Conservation (phyloP, 805 yeast species). For the Naumovozyma dairenensis region DNA sequence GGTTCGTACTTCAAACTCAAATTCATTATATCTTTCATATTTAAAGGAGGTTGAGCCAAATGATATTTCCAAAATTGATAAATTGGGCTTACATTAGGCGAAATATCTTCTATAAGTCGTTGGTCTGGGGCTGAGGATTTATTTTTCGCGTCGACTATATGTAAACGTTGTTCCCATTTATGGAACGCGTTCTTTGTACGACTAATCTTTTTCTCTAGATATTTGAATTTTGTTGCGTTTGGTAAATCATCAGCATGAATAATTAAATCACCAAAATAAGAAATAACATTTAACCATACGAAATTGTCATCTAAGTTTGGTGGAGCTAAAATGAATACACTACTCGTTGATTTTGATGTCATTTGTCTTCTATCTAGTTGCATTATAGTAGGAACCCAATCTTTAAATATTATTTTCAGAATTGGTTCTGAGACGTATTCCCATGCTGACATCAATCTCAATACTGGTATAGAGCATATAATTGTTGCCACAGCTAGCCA, state of each 20-base stretch:
- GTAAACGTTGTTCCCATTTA: slow-evolving; percentile 72
- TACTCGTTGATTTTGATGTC: slow-evolving; percentile 44
- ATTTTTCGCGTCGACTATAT: slow-evolving; percentile 4
- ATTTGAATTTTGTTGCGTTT: slow-evolving; percentile 26
- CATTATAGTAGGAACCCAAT: slow-evolving; percentile 89
- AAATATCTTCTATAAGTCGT: no score
- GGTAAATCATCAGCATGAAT: slow-evolving; percentile 32
- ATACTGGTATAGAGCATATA: slow-evolving; percentile 70
- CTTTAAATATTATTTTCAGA: slow-evolving; percentile 54
- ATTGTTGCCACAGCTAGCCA: slow-evolving; percentile 87
- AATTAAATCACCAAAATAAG: slow-evolving; percentile 81
- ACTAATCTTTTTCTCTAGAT: slow-evolving; percentile 55
- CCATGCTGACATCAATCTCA: slow-evolving; percentile 73
- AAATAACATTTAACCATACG: slow-evolving; percentile 69
- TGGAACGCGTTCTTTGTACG: slow-evolving; percentile 62
- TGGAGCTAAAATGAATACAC: slow-evolving; percentile 65
- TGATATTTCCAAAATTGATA: slow-evolving; percentile 26
- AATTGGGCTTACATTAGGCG: slow-evolving; percentile 16
- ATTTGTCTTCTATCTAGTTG: slow-evolving; percentile 74
- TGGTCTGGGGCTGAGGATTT: no score
- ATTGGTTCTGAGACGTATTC: slow-evolving; percentile 49
- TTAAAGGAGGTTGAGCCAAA: slow-evolving; percentile 31
- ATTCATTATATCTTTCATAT: slow-evolving; percentile 48
- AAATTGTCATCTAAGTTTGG: slow-evolving; percentile 75
- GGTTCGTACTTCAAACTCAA: slow-evolving; percentile 59